Percentiles rank a stretch among this genome's conserved stretches.
Conservation (phyloP, 768 basidiomycete genomes). For the Tricholoma sp. region DNA sequence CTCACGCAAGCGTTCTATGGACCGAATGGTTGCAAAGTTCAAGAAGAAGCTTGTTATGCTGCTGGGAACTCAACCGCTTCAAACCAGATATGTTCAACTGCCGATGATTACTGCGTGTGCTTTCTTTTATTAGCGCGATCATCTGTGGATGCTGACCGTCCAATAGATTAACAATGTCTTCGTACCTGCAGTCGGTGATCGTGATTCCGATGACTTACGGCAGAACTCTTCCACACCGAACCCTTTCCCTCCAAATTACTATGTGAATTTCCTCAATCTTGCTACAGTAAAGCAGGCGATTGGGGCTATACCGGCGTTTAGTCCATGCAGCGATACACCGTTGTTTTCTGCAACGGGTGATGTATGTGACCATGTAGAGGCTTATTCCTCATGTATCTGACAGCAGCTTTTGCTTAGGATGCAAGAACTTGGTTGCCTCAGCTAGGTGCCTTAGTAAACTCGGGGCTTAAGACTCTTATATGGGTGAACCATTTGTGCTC, state of each 20-base stretch:
- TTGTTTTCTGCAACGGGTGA: conserved; percentile 52
- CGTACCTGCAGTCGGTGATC: conserved; percentile 44
- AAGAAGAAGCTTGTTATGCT: conserved; percentile 51
- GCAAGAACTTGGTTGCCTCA: conserved; percentile 51
- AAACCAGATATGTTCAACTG: conserved; percentile 42
- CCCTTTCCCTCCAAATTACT: conserved; percentile 53
- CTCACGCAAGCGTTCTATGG: conserved; percentile 47
- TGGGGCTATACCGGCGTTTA: conserved; percentile 46
- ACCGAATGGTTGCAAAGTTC: conserved; percentile 46
- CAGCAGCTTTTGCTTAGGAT: conserved; percentile 27
- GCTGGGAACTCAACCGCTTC: conserved; percentile 44
- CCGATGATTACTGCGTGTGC: conserved; percentile 54
- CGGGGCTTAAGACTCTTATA: conserved; percentile 36
- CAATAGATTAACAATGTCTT: conserved; percentile 43
- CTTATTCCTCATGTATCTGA: not conserved
- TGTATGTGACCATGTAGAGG: conserved; percentile 26
- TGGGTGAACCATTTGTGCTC: conserved; percentile 30
- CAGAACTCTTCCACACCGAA: conserved; percentile 42
- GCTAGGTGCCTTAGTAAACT: conserved; percentile 41
- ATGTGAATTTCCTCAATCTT: conserved; percentile 40
- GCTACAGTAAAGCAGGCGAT: conserved; percentile 40
- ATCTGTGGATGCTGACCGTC: not conserved
- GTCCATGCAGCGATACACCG: conserved; percentile 43
- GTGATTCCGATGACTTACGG: conserved; percentile 52
- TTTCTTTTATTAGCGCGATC: not conserved